Conservation (phyloP, 495 filamentous ascomycete species). For the Neurospora terricola region DNA sequence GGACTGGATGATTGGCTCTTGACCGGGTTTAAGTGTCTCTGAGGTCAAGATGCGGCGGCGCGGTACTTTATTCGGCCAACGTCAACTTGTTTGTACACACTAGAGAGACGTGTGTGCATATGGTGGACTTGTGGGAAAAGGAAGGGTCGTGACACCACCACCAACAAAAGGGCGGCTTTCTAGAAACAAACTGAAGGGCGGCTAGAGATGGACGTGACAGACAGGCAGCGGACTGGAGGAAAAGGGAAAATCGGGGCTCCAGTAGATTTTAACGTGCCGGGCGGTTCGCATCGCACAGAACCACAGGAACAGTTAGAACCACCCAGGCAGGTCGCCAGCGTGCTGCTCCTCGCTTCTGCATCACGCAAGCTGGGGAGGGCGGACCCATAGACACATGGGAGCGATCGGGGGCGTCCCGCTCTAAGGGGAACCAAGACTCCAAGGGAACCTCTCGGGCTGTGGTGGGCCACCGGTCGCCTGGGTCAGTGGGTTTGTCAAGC, state of each 20-base stretch:
- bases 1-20: background rate
- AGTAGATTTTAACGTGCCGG: conserved; percentile 9
- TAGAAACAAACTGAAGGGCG: conserved; percentile 1
- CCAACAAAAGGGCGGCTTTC: background rate
- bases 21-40: background rate
- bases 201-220: conserved; percentile 5
- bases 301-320: background rate
- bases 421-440: conserved; percentile 1
- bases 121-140: background rate
- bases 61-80: background rate
- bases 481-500: conserved; percentile 3
- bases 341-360: conserved; percentile 7
- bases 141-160: conserved; percentile 1
- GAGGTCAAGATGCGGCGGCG: background rate
- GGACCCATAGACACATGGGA: conserved; percentile 3
- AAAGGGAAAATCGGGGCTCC: conserved; percentile 12
- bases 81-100: background rate
- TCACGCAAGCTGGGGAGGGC: conserved; percentile 10
- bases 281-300: conserved; percentile 3
- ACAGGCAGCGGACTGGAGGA: background rate
- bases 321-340: conserved; percentile 3
- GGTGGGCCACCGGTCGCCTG: conserved; percentile 6
- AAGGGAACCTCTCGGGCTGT: conserved; percentile 6
- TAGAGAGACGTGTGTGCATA: background rate
- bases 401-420: background rate